Percentiles rank a stretch among this genome's conserved stretches.
These are phyloP conservation scores for Coelastrella sp. DNA, from an alignment of 139 green algal species.

Conservation along the genomic window DNA sequence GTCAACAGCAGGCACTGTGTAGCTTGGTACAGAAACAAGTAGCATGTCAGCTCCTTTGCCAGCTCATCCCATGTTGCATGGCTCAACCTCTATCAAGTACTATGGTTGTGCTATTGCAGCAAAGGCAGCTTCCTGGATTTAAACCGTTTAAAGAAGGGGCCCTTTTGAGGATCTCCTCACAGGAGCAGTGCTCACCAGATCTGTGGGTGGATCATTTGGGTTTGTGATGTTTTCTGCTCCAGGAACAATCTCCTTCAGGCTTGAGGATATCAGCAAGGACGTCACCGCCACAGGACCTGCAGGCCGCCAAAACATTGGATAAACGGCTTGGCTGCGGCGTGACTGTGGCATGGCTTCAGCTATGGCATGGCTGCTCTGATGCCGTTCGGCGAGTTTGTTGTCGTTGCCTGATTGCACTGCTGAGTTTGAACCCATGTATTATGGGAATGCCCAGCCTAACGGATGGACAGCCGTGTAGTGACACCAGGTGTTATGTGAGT, in stretches of 20 bases:
- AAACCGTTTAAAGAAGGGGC: no score
- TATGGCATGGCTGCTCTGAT: no score
- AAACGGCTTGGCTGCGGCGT: neutral
- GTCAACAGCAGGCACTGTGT: neutral
- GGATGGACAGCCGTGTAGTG: no score
- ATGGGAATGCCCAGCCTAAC: no score
- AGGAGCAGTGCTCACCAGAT: constrained; percentile 3
- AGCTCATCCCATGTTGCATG: no score
- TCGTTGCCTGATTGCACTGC: no score
- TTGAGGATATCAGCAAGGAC: constrained; percentile 51
- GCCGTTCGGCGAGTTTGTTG: no score
- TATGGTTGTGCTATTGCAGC: neutral
- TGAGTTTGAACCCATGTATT: no score
- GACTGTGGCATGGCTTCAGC: neutral
- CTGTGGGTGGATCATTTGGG: constrained; percentile 44
- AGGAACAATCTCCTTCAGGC: constrained; percentile 36
- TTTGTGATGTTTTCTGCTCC: constrained; percentile 51
- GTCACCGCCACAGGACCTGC: constrained; percentile 62
- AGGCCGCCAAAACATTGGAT: neutral
- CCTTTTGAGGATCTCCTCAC: neutral
- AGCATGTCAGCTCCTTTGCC: neutral
- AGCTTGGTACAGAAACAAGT: neutral
- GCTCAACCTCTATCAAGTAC: neutral
- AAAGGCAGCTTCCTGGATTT: neutral
- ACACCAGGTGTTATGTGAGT: no score